phyloP scores from a whole-genome alignment of 345 rosid species.

The Aquilaria malaccensis region DNA sequence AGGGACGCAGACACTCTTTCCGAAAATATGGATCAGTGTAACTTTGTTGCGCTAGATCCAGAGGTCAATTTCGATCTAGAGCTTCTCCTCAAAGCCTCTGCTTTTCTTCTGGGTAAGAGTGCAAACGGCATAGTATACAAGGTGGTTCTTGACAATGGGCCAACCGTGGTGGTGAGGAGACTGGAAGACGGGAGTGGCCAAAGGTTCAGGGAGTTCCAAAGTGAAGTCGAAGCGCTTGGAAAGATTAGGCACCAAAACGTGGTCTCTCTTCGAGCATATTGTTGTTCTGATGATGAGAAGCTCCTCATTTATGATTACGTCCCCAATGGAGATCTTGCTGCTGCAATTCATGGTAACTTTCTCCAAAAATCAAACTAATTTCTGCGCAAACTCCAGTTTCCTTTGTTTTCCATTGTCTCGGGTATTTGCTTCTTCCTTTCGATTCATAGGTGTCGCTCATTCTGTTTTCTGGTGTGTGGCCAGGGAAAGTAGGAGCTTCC shows the following conservation, averaged over 20 bases:
- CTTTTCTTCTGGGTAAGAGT: constrained; percentile 88
- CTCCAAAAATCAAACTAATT: background rate
- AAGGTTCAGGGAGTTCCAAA: constrained; percentile 77
- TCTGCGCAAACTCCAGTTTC: background rate
- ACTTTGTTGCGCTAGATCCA: constrained; percentile 56
- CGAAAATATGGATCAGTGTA: constrained; percentile 48
- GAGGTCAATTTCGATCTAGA: constrained; percentile 66
- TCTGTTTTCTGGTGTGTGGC: constrained; percentile 1
- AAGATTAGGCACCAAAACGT: constrained; percentile 79
- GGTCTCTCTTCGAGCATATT: constrained; percentile 77
- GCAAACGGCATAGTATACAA: constrained; percentile 77
- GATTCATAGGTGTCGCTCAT: background rate
- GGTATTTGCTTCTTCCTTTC: background rate
- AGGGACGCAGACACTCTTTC: constrained; percentile 33
- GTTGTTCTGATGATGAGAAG: constrained; percentile 89
- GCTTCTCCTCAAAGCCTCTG: constrained; percentile 80
- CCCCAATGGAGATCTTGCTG: constrained; percentile 64
- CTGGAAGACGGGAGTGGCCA: constrained; percentile 66
- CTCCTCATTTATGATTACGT: constrained; percentile 75
- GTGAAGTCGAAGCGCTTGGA: constrained; percentile 78
- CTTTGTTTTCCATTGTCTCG: background rate
- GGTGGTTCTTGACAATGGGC: constrained; percentile 72
- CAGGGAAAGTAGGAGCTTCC: constrained; percentile 61
- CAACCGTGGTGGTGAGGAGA: constrained; percentile 67
- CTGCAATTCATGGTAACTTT: constrained; percentile 73